These are phyloP conservation scores for Plantago ovata DNA, from an alignment of 257 asterid genomes.

Conservation along the genomic window DNA sequence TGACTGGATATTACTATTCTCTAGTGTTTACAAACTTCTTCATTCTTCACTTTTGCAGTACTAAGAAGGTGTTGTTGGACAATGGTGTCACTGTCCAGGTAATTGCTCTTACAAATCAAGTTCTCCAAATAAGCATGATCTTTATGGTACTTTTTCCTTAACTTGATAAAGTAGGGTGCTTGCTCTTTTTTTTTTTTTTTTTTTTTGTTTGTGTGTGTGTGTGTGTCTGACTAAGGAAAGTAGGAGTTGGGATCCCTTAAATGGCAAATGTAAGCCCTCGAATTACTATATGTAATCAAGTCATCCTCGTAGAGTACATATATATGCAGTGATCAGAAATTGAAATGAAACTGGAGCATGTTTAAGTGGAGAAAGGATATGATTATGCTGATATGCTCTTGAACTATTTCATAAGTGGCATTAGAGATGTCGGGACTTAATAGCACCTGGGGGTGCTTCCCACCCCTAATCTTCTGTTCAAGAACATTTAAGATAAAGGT, in stretches of 20 bases:
- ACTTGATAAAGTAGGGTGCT: background rate
- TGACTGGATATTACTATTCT: conserved; percentile 5
- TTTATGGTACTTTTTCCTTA: background rate
- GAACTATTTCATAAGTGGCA: background rate
- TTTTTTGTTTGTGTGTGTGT: no score
- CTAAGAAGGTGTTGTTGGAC: conserved; percentile 81
- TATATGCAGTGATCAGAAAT: background rate
- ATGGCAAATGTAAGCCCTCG: no score
- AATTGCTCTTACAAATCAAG: conserved; percentile 20
- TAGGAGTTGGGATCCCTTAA: no score
- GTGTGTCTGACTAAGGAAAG: no score
- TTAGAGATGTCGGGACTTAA: background rate
- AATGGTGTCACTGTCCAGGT: conserved; percentile 89
- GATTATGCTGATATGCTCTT: background rate
- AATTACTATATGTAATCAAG: background rate
- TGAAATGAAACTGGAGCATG: background rate
- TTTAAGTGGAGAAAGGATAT: background rate
- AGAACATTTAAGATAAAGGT: no score
- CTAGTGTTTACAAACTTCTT: conserved; percentile 14
- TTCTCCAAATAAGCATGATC: background rate
- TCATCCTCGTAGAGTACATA: background rate
- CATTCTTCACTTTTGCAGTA: conserved; percentile 44
- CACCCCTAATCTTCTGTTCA: no score
- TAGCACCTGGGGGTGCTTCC: no score
- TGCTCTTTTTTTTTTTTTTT: no score